Evolutionary conservation across 768 basidiomycete species (phyloP), one percentile per base, ranked within the genome.

Genomic region (Lentinus tigrinus): DNA sequence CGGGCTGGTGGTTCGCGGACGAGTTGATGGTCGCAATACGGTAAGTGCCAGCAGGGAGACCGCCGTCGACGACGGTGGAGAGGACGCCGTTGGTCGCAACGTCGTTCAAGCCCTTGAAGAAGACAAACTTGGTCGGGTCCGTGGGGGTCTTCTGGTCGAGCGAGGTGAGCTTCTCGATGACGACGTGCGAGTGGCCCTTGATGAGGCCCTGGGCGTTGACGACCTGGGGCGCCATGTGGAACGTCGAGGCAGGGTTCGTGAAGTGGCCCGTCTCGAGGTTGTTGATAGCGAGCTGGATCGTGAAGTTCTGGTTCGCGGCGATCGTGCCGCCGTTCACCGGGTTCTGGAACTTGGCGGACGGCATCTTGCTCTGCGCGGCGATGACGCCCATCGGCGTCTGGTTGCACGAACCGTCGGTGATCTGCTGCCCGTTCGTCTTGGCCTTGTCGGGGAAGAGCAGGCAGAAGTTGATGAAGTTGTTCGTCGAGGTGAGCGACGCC

Each of bases 401-500:
- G 72, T 88, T 86, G 68, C 86, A 86, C 19, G 83, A 84, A 10
- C 83, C 82, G 6, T 70, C 71, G 57, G 65, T 70, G 61, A 71
- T 56, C 62, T 71, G 70, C 63, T 71, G 51, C 27, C 81, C 82
- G 69, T 82, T 79, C 24, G 82, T 83, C 55, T 79, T 67, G 16
- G 77, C 70, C 50, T 73, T 62, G 52, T 72, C 60, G 28, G 70
- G 65, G 11, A 66, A 57, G 19, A 68, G 69, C 11, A 65, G 57
- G 65, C 82, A 82, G 68, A 78, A 81, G 77, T 85, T 85, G 78
- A 83, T 82, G 72, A 82, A 89, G 78, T 89, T 88, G 77, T 87
- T 86, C 43, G 64, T 65, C 42, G 82, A 82, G 4, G 83, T 84
- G 31, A 78, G 63, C 9, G 82, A 81, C 0, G 78, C 67, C 42